Evolutionary conservation across 306 rosid genomes (phyloP), one percentile per base, ranked within the genome.

Genomic region (Vigna radiata): DNA sequence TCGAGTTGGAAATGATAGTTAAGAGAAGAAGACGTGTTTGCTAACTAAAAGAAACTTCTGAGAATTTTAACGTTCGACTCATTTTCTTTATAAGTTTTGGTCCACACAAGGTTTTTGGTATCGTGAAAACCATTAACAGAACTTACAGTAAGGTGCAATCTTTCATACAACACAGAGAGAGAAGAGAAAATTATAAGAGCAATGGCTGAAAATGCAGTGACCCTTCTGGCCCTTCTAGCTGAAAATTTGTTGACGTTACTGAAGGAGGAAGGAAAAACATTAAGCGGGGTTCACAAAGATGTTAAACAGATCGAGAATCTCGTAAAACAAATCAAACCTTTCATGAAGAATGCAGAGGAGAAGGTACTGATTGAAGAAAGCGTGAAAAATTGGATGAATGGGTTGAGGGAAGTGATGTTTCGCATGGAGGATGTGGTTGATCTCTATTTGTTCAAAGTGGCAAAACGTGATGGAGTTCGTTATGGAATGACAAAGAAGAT

Each of bases 281-380:
- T 56, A 0, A 1, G 4, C 6, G 53, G 70, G 7, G 52, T 69
- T 3, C 27, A 59, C 0, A 3, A 8, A 0, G 69, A 78, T 37
- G 70, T 69, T 58, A 1, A 21, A 12, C 0, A 4, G 4, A 62
- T 69, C 6, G 18, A 18, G 4, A 3, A 0, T 0, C n/a, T 16
- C 1, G 33, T 70, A 3, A 2, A 58, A 8, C 0, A 13, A 13
- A 56, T 78, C 1, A 53, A 58, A 0, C 5, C 61, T 17, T 59
- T 4, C 77, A 17, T 70, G 10, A 78, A 15, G 21, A 72, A 70
- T 37, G 72, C 72, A 59, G 77, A 46, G 1, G n/a, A 59, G 39
- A 59, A 59, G 37, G 8, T 6, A 1, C 63, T 21, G 63, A 7
- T 4, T 29, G 33, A 29, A 5, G 10, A 25, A 5, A 17, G 1